phyloP scores from a whole-genome alignment of 1,284 basidiomycete species.

The Fomitopsis betulina region DNA sequence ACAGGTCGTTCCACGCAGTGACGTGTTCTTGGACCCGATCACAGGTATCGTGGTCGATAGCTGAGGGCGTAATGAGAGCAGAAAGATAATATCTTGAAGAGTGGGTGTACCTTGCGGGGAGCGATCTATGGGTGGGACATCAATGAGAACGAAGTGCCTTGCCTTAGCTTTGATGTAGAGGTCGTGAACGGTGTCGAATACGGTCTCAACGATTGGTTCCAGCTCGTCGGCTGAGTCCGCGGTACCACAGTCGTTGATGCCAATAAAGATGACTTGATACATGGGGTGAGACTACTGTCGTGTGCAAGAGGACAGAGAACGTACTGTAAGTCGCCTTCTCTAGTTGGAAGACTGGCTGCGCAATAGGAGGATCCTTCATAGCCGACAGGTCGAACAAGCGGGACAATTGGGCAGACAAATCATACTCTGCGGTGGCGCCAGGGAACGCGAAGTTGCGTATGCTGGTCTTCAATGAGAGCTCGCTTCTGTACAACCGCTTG shows the following conservation, averaged over 20 bases:
- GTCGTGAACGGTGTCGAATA: slow-evolving; percentile 17
- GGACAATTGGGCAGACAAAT: slow-evolving; percentile 12
- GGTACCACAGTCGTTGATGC: slow-evolving; percentile 22
- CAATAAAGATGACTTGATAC: slow-evolving; percentile 14
- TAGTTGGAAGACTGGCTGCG: slow-evolving; percentile 4
- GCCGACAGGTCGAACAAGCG: slow-evolving; percentile 10
- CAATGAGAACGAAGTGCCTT: slow-evolving; percentile 22
- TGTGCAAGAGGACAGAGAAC: background rate
- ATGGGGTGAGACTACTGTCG: background rate
- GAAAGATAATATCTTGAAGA: background rate
- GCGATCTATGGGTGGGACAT: slow-evolving; percentile 23
- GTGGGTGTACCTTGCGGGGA: slow-evolving; percentile 16
- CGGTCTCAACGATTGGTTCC: slow-evolving; percentile 13
- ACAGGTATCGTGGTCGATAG: slow-evolving; percentile 1
- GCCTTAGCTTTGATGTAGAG: slow-evolving; percentile 23
- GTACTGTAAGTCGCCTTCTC: slow-evolving; percentile 9
- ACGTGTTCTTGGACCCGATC: slow-evolving; percentile 19
- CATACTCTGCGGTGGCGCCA: slow-evolving; percentile 18
- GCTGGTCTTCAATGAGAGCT: background rate
- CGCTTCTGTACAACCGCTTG: background rate
- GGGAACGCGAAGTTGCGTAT: slow-evolving; percentile 14
- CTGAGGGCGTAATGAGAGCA: background rate
- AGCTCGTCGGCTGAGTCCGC: slow-evolving; percentile 12
- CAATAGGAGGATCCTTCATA: background rate
- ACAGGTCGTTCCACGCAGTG: slow-evolving; percentile 26